These are phyloP conservation scores for Penicillium digitatum DNA, from an alignment of 2,329 filamentous ascomycete genomes.

Conservation along the genomic window DNA sequence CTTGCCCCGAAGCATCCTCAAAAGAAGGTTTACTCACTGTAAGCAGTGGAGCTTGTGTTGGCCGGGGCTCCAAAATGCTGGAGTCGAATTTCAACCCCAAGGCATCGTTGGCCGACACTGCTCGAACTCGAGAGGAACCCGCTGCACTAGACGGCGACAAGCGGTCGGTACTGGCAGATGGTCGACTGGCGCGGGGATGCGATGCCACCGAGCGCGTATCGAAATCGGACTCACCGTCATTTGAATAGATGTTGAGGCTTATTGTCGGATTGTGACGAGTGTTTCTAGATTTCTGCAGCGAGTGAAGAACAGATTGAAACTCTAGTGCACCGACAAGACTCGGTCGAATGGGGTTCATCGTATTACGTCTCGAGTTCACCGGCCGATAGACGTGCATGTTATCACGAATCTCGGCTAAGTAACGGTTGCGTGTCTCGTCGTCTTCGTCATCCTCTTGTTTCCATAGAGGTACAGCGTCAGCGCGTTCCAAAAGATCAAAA, in stretches of 20 bases:
- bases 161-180: conserved; percentile 20
- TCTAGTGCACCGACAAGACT: conserved; percentile 91
- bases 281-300: conserved; percentile 76
- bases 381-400: conserved; percentile 85
- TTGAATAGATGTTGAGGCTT: conserved; percentile 65
- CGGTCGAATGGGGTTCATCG: conserved; percentile 80
- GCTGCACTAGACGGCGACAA: conserved; percentile 24
- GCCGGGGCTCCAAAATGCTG: conserved; percentile 27
- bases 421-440: conserved; percentile 54
- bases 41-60: conserved; percentile 29
- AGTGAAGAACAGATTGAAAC: conserved; percentile 86
- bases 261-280: conserved; percentile 64
- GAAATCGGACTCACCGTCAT: conserved; percentile 53
- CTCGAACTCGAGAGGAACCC: conserved; percentile 42
- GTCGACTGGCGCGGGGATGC: conserved; percentile 38
- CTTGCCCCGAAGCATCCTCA: conserved; percentile 17
- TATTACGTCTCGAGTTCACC: conserved; percentile 60
- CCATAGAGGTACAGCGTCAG: conserved; percentile 40
- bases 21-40: conserved; percentile 42
- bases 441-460: conserved; percentile 53
- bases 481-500: conserved; percentile 57
- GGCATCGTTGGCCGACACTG: conserved; percentile 59
- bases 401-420: conserved; percentile 76
- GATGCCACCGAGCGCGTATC: conserved; percentile 48
- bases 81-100: conserved; percentile 45